Evolutionary conservation across 2,329 filamentous ascomycete species (phyloP).

Genomic region (Pseudocercospora crystallina): DNA sequence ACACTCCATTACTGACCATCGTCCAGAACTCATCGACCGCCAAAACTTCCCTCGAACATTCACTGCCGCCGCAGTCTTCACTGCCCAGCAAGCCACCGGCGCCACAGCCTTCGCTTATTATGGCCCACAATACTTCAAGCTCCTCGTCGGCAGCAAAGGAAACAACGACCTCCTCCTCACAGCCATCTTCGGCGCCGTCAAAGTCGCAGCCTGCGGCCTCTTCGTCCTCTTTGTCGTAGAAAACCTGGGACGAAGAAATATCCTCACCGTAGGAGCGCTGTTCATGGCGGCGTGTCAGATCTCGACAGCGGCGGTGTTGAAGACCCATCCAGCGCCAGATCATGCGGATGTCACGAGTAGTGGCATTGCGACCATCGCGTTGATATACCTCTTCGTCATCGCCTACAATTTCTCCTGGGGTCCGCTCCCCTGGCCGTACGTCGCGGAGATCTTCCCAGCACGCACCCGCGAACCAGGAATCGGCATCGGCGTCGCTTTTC

Average conservation of each 20-base stretch:
- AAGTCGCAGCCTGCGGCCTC: constrained; percentile 50
- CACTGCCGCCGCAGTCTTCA: constrained; percentile 50
- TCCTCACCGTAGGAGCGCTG: constrained; percentile 33
- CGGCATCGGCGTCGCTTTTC: constrained; percentile 49
- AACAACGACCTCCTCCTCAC: constrained; percentile 51
- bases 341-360: constrained; percentile 30
- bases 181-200: constrained; percentile 55
- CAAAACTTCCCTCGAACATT: constrained; percentile 47
- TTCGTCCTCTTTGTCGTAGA: constrained; percentile 58
- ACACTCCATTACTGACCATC: too few species aligned
- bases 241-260: constrained; percentile 45
- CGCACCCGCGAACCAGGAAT: constrained; percentile 52
- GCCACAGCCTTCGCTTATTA: constrained; percentile 58
- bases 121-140: constrained; percentile 55
- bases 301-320: constrained; percentile 33
- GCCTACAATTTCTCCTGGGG: constrained; percentile 55
- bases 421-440: constrained; percentile 40
- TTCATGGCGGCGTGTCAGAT: constrained; percentile 40
- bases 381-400: constrained; percentile 59
- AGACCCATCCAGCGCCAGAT: constrained; percentile 25
- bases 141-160: constrained; percentile 47
- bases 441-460: constrained; percentile 51
- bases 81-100: constrained; percentile 55
- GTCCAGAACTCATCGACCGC: constrained; percentile 44
- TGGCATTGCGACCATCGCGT: constrained; percentile 52